Conservation (phyloP, 2,329 filamentous ascomycete species). For the Fusarium kyushuense region DNA sequence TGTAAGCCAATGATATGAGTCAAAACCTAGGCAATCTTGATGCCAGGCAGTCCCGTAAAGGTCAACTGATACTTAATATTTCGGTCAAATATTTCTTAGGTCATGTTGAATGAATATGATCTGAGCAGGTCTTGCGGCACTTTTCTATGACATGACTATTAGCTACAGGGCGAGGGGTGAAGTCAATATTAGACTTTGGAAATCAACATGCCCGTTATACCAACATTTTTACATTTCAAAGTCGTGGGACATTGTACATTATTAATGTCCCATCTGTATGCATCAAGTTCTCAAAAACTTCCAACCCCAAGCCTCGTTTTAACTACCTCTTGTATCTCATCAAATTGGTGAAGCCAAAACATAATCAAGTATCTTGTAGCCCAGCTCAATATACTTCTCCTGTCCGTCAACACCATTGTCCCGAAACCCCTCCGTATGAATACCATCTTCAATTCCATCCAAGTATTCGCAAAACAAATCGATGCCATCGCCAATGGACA, state of each 20-base stretch:
- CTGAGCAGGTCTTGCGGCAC: no score
- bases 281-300: not conserved
- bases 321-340: not conserved
- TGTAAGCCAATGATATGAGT: slow-evolving; percentile 38
- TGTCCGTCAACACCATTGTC: slow-evolving; percentile 38
- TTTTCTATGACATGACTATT: no score
- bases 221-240: not conserved
- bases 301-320: not conserved
- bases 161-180: no score
- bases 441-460: slow-evolving; percentile 61
- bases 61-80: no score
- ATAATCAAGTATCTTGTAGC: slow-evolving; percentile 67
- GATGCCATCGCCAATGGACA: slow-evolving; percentile 50
- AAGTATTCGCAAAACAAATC: slow-evolving; percentile 63
- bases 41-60: no score
- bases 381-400: slow-evolving; percentile 59
- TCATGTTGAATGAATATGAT: no score
- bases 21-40: no score
- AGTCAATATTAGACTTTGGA: no score
- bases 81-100: no score
- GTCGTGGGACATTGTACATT: not conserved
- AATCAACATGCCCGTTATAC: not conserved
- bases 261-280: no score
- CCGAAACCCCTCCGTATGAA: slow-evolving; percentile 54
- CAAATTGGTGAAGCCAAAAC: slow-evolving; percentile 64